These are phyloP conservation scores for Toxoplasma gondii DNA, from an alignment of 169 alveolate species.

Conservation along the genomic window DNA sequence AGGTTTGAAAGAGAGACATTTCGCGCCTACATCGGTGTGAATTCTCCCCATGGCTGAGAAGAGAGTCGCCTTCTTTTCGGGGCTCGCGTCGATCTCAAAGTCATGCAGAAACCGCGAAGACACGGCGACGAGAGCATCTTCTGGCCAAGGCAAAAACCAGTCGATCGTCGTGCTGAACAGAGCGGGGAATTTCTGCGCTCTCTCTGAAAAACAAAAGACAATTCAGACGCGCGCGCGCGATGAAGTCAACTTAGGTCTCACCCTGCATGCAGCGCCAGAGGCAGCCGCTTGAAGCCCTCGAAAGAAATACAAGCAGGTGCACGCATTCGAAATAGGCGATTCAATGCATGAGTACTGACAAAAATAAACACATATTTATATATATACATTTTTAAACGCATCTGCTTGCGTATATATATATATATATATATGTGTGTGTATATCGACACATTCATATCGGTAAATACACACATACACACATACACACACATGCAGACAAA, in stretches of 20 bases:
- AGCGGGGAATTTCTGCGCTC: constrained; percentile 98
- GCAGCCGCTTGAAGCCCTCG: background rate
- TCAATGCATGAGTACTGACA: background rate
- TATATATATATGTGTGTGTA: background rate
- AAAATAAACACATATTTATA: background rate
- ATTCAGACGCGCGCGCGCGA: background rate
- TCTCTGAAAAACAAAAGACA: constrained; percentile 63
- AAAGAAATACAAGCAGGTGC: background rate
- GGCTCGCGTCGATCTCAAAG: constrained; percentile 84
- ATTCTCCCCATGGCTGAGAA: constrained; percentile 89
- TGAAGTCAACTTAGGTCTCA: no score
- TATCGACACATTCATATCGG: background rate
- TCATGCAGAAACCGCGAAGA: constrained; percentile 88
- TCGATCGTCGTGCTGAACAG: constrained; percentile 92
- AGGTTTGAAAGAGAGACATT: no score
- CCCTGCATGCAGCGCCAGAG: background rate
- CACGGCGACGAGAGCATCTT: constrained; percentile 96
- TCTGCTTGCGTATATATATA: no score
- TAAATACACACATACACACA: background rate
- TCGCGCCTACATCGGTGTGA: constrained; percentile 40
- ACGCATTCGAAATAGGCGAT: no score
- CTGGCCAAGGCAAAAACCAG: constrained; percentile 98
- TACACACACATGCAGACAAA: no score
- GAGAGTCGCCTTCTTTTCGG: constrained; percentile 82
- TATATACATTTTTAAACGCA: background rate